Conservation (phyloP, 768 basidiomycete species). For the Russula brevipes region DNA sequence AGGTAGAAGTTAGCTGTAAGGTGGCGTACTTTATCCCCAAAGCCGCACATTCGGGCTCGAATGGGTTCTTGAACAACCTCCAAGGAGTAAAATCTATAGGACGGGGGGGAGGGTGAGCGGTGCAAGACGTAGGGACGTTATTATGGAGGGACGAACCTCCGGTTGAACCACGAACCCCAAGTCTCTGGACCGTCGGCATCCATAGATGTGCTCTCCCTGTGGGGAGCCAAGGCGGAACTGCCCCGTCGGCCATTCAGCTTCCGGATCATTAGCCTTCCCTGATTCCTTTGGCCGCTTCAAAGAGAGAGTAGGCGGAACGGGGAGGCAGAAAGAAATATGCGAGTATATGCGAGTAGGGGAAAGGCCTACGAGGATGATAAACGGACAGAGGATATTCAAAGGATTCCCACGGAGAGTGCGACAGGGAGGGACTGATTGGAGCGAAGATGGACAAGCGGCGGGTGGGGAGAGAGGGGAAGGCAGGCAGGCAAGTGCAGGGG, state of each 20-base stretch:
- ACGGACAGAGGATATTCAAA: no score
- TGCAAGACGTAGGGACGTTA: neutral
- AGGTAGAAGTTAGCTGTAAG: conserved; percentile 14
- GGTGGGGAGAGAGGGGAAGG: no score
- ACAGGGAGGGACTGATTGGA: no score
- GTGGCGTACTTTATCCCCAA: conserved; percentile 81
- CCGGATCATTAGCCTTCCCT: conserved; percentile 52
- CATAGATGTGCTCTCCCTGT: conserved; percentile 21
- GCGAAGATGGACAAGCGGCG: neutral
- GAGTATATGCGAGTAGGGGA: conserved; percentile 1
- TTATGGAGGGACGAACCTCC: conserved; percentile 43
- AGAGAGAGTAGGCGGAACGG: conserved; percentile 18
- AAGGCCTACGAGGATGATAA: neutral
- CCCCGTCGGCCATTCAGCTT: conserved; percentile 48
- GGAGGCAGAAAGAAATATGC: neutral
- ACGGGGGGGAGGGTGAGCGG: conserved; percentile 10
- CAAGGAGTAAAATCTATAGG: conserved; percentile 67
- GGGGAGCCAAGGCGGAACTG: conserved; percentile 25
- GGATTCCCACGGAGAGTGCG: no score
- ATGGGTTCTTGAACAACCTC: conserved; percentile 85
- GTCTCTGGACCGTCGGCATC: conserved; percentile 43
- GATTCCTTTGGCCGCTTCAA: neutral
- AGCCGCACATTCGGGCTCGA: conserved; percentile 92
- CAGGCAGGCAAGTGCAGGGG: no score
- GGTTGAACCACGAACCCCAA: conserved; percentile 69